These are phyloP conservation scores for Collybiopsis confluens DNA, from an alignment of 768 basidiomycete genomes.

Conservation along the genomic window DNA sequence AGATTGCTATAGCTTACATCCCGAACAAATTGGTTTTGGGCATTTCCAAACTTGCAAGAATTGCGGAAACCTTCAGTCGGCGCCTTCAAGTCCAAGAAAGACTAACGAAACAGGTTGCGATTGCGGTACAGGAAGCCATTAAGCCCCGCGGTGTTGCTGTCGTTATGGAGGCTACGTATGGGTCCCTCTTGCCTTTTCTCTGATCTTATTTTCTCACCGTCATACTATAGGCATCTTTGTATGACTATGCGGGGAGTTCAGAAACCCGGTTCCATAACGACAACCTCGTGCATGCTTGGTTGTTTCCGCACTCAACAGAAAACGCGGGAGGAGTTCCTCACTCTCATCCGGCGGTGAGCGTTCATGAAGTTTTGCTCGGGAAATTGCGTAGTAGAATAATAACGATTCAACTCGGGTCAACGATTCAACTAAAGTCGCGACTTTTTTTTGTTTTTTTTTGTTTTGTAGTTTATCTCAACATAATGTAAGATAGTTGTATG, in stretches of 20 bases:
- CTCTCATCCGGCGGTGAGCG: conserved; percentile 59
- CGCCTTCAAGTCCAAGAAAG: conserved; percentile 97
- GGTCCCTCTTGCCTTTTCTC: conserved; percentile 16
- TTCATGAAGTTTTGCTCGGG: conserved; percentile 5
- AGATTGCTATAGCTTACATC: conserved; percentile 98
- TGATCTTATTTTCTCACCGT: conserved; percentile 9
- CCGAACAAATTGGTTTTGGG: conserved; percentile 93
- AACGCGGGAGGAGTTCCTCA: conserved; percentile 95
- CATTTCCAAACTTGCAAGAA: conserved; percentile 92
- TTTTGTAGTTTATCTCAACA: conserved; percentile 11
- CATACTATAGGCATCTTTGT: conserved; percentile 74
- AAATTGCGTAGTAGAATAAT: too few relatives aligned
- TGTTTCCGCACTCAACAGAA: conserved; percentile 99
- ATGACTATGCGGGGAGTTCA: conserved; percentile 99
- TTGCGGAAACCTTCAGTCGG: conserved; percentile 95
- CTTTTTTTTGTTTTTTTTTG: too few relatives aligned
- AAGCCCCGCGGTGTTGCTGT: conserved; percentile 97
- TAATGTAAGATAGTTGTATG: conserved; percentile 9
- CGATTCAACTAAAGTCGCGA: conserved; percentile 26
- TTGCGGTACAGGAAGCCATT: conserved; percentile 98
- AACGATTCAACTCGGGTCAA: conserved; percentile 49
- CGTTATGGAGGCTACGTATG: conserved; percentile 97
- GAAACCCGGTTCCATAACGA: conserved; percentile 93
- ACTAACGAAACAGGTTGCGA: conserved; percentile 93
- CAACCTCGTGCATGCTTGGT: conserved; percentile 97